Base-by-base conservation (phyloP, 148 eudicot species). In the Chenopodium formosanum region DNA sequence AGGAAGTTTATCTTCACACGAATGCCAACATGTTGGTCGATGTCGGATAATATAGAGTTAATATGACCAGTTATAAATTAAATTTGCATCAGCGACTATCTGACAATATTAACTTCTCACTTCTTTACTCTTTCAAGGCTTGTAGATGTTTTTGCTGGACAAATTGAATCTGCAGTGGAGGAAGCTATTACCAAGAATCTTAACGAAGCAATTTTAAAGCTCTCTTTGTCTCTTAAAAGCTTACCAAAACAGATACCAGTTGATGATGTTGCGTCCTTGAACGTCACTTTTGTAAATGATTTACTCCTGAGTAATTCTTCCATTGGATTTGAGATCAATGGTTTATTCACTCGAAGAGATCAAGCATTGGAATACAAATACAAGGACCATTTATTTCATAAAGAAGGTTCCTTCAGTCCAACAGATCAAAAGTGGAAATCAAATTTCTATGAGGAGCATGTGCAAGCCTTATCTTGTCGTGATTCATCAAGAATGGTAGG, bases 151-250 rank as follows among this genome's bases (percentile, higher is more conserved):
- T 93, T 91, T 82, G 88, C 75, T 78, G 92, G 71, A 31, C 85
- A 89, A 89, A 93, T 93, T 76, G 87, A 86, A 78, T 82, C 94
- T 71, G 89, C 97, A 17, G 97, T 93, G 82, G 97, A 91, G 85
- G 88, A 79, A 78, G 90, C 93, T 77, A 86, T 93, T 58, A 82
- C 87, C 34, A 77, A 90, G 84, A 88, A 89, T 27, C 91, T 93
- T 67, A 73, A 75, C 82, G 91, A 81, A 69, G 97, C 89, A 60
- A 75, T 85, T 79, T 40, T 64, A 77, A 62, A 88, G 75, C 93
- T 93, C 65, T 91, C 87, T 88, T 80, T 89, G 31, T 78, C 83
- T 13, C 85, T 93, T 47, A 87, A 86, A 73, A 87, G 80, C 87
- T 87, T 93, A 78, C 97, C 97, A 4, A 85, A 85, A 75, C 85